phyloP scores from a whole-genome alignment of 1,284 basidiomycete species.

The Puccinia triticina region DNA sequence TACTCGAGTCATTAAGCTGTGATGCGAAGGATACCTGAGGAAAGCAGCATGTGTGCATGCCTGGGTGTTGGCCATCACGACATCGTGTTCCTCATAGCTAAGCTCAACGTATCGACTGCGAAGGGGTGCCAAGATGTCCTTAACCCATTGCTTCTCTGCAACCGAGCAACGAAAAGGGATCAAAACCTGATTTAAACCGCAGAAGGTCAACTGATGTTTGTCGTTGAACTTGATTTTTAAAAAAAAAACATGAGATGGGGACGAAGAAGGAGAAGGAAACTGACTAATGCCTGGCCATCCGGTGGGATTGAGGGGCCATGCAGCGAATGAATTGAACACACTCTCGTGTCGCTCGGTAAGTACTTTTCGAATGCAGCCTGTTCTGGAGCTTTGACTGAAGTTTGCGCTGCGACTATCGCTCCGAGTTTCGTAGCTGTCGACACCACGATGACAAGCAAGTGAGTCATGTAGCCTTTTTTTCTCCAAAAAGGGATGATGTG shows the following conservation, averaged over 20 bases:
- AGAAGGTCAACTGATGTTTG: neutral
- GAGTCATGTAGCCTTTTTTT: too few species aligned
- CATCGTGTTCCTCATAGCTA: slow-evolving; percentile 92
- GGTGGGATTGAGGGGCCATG: slow-evolving; percentile 91
- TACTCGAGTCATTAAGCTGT: too few species aligned
- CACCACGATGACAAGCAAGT: neutral
- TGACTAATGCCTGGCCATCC: slow-evolving; percentile 77
- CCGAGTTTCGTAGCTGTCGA: slow-evolving; percentile 81
- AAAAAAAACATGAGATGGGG: too few species aligned
- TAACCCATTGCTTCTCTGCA: slow-evolving; percentile 75
- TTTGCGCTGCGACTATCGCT: slow-evolving; percentile 91
- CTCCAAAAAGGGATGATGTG: too few species aligned
- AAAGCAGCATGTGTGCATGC: slow-evolving; percentile 98
- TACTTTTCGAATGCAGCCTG: slow-evolving; percentile 84
- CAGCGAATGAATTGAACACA: slow-evolving; percentile 92
- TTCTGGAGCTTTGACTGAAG: slow-evolving; percentile 95
- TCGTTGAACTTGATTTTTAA: too few species aligned
- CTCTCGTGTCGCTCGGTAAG: slow-evolving; percentile 81
- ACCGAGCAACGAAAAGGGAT: slow-evolving; percentile 83
- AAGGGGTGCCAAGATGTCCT: slow-evolving; percentile 80
- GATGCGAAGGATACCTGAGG: slow-evolving; percentile 77
- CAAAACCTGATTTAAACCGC: slow-evolving; percentile 68
- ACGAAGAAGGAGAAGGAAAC: slow-evolving; percentile 2
- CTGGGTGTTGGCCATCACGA: slow-evolving; percentile 95
- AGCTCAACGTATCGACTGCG: slow-evolving; percentile 86